Conservation (phyloP, 2,329 filamentous ascomycete genomes). For the Aspergillus sergii region DNA sequence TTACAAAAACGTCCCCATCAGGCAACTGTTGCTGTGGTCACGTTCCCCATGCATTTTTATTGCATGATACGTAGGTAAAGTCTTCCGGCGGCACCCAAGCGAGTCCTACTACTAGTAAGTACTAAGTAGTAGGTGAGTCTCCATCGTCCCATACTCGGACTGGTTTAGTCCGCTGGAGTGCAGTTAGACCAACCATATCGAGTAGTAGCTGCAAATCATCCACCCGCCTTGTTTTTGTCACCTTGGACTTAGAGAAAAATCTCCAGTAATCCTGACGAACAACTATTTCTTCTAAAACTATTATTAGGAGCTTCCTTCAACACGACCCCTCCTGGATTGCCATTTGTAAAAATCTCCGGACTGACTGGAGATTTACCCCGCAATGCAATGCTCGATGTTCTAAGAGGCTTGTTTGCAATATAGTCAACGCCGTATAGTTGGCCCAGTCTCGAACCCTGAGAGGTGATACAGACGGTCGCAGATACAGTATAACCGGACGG, state of each 20-base stretch:
- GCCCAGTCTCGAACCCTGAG: neutral
- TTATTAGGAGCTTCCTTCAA: neutral
- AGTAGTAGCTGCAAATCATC: slow-evolving; percentile 17
- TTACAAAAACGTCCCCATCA: neutral
- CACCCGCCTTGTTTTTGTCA: neutral
- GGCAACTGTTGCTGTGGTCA: slow-evolving; percentile 6
- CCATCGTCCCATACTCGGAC: neutral
- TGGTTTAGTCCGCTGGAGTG: neutral
- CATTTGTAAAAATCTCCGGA: slow-evolving; percentile 3
- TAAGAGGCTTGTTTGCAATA: slow-evolving; percentile 10
- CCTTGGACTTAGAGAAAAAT: neutral
- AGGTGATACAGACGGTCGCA: neutral
- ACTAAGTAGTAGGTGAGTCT: no score
- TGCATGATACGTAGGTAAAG: neutral
- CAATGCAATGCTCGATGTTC: slow-evolving; percentile 16
- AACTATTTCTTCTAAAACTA: neutral
- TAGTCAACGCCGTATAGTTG: neutral
- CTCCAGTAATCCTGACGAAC: neutral
- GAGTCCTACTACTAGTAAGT: neutral
- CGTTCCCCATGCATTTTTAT: slow-evolving; percentile 4
- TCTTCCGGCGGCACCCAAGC: slow-evolving; percentile 4
- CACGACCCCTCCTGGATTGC: neutral
- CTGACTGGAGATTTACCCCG: slow-evolving; percentile 16
- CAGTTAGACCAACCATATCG: slow-evolving; percentile 4
- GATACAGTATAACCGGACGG: neutral